Conservation (phyloP, 208 protist genomes). For the Leishmania amazonensis region DNA sequence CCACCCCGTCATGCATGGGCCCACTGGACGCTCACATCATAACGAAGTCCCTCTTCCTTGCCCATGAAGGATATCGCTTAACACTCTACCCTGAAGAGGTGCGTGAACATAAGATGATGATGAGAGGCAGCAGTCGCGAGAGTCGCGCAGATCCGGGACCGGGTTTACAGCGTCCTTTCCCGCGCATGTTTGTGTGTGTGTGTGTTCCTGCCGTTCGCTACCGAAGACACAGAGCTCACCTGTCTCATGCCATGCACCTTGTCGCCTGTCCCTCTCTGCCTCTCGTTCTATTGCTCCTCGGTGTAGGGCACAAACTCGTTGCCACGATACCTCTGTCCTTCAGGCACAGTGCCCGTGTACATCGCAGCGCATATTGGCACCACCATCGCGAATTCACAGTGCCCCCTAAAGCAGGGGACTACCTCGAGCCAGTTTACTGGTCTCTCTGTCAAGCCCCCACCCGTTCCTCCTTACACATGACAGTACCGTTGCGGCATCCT, state of each 20-base stretch:
- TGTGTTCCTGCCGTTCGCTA: not conserved
- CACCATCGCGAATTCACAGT: not conserved
- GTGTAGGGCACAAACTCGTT: not conserved
- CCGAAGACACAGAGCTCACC: not conserved
- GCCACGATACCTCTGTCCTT: not conserved
- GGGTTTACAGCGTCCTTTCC: not conserved
- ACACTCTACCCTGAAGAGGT: not conserved
- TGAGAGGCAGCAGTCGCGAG: not conserved
- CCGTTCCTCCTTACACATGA: not conserved
- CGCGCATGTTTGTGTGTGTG: not conserved
- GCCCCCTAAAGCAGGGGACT: not conserved
- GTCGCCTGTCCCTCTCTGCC: not conserved
- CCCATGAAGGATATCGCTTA: not conserved
- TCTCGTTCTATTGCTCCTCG: not conserved
- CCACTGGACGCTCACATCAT: not conserved
- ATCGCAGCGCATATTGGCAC: not conserved
- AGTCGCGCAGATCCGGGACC: not conserved
- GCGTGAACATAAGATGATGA: not conserved
- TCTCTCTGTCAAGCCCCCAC: not conserved
- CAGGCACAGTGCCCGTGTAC: not conserved
- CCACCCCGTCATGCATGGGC: not conserved
- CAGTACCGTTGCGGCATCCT: not conserved
- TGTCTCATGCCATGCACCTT: not conserved
- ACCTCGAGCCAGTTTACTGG: not conserved
- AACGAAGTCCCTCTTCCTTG: not conserved